phyloP scores from a whole-genome alignment of 257 asterid genomes.

The Nemophila menziesii region DNA sequence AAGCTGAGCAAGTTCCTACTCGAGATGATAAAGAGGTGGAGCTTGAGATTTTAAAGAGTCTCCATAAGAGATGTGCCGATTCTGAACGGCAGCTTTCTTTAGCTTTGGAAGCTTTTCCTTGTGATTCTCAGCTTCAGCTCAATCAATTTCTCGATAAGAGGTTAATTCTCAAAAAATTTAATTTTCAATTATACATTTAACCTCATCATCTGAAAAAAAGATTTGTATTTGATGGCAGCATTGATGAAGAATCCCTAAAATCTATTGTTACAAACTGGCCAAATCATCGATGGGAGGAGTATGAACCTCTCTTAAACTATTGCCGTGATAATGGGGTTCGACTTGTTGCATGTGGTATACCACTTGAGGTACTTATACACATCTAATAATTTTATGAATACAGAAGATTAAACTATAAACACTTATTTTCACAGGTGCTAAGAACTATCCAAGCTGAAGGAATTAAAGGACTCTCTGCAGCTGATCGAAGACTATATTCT shows the following conservation, averaged over 20 bases:
- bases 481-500: constrained; percentile 56
- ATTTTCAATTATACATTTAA: too few species aligned
- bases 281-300: constrained; percentile 72
- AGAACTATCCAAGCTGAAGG: constrained; percentile 90
- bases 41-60: constrained; percentile 58
- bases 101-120: constrained; percentile 73
- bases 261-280: constrained; percentile 73
- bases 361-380: constrained; percentile 48
- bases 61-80: constrained; percentile 49
- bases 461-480: constrained; percentile 58
- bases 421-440: constrained; percentile 37
- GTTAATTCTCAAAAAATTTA: constrained; percentile 16
- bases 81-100: constrained; percentile 37
- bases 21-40: constrained; percentile 68
- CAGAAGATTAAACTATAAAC: too few species aligned
- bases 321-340: constrained; percentile 68
- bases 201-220: not conserved
- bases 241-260: constrained; percentile 55
- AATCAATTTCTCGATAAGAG: constrained; percentile 40
- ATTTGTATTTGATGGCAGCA: constrained; percentile 37
- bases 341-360: constrained; percentile 83
- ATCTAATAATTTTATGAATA: not conserved
- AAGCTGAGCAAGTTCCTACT: constrained; percentile 77
- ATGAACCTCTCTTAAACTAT: constrained; percentile 65
- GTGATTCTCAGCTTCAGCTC: constrained; percentile 53